Evolutionary conservation across 805 yeast species (phyloP).

Genomic region (Cyberlindnera bimundalis): DNA sequence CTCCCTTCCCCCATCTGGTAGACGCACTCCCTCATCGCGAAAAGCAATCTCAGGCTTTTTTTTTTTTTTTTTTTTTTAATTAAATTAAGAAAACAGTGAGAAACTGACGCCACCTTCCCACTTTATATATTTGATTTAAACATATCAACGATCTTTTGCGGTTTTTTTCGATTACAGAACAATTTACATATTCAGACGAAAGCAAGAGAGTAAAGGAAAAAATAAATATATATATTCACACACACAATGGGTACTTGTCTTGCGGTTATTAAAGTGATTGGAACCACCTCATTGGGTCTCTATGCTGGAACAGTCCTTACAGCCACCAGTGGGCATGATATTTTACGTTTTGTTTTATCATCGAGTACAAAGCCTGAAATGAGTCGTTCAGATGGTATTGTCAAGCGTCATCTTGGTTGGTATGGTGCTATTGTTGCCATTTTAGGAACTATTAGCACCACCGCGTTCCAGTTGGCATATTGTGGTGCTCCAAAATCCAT

Average conservation of each 20-base stretch:
- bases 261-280: slow-evolving; percentile 57
- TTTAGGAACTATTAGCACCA: slow-evolving; percentile 47
- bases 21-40: slow-evolving; percentile 3
- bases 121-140: no score
- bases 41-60: background rate
- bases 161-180: no score
- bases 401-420: slow-evolving; percentile 19
- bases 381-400: slow-evolving; percentile 25
- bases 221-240: background rate
- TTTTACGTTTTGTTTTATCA: slow-evolving; percentile 31
- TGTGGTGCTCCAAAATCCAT: slow-evolving; percentile 49
- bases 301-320: slow-evolving; percentile 50
- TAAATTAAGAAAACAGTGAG: background rate
- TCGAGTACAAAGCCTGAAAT: slow-evolving; percentile 26
- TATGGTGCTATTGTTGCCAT: slow-evolving; percentile 28
- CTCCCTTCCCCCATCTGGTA: background rate
- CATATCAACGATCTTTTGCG: no score
- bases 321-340: slow-evolving; percentile 19
- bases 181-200: no score
- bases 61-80: no score
- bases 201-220: no score
- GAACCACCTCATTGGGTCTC: slow-evolving; percentile 66
- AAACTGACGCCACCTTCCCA: background rate
- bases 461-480: slow-evolving; percentile 54
- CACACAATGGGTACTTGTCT: slow-evolving; percentile 49